phyloP scores from a whole-genome alignment of 345 rosid species.

The Gynandropsis gynandra region DNA sequence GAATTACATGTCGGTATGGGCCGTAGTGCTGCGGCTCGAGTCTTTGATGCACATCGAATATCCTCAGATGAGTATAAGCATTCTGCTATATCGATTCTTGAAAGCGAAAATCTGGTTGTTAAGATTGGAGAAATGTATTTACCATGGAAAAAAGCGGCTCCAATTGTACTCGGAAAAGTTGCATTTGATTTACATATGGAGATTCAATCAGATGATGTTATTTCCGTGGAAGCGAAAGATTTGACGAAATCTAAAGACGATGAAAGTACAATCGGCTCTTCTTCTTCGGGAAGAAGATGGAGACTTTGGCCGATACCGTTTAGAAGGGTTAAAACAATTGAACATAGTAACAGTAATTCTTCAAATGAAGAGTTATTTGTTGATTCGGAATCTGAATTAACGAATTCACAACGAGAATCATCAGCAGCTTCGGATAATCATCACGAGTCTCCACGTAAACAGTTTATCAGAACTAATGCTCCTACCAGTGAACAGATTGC shows the following conservation, averaged over 20 bases:
- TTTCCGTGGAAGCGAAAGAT: slow-evolving; percentile 52
- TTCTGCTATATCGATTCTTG: slow-evolving; percentile 46
- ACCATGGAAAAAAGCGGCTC: slow-evolving; percentile 80
- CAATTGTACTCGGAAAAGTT: slow-evolving; percentile 60
- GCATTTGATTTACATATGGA: slow-evolving; percentile 66
- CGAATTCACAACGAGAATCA: slow-evolving; percentile 29
- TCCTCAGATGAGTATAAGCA: slow-evolving; percentile 53
- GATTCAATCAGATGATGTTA: slow-evolving; percentile 49
- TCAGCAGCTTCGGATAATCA: slow-evolving; percentile 25
- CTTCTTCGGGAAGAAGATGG: slow-evolving; percentile 66
- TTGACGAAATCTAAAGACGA: slow-evolving; percentile 30
- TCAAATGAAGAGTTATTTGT: slow-evolving; percentile 71
- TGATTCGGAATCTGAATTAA: slow-evolving; percentile 61
- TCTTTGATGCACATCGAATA: slow-evolving; percentile 56
- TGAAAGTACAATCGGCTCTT: slow-evolving; percentile 33
- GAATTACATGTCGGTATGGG: slow-evolving; percentile 76
- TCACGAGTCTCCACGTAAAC: slow-evolving; percentile 54
- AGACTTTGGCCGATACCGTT: slow-evolving; percentile 84
- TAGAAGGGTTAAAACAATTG: slow-evolving; percentile 69
- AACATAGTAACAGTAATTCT: slow-evolving; percentile 46
- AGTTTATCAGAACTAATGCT: slow-evolving; percentile 62
- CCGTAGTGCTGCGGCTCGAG: slow-evolving; percentile 60
- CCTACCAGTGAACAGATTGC: slow-evolving; percentile 86
- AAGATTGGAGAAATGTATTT: slow-evolving; percentile 54
- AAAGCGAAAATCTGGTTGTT: slow-evolving; percentile 58